Conservation (phyloP, 75 land plant genomes). For the Ceratopteris richardii region DNA sequence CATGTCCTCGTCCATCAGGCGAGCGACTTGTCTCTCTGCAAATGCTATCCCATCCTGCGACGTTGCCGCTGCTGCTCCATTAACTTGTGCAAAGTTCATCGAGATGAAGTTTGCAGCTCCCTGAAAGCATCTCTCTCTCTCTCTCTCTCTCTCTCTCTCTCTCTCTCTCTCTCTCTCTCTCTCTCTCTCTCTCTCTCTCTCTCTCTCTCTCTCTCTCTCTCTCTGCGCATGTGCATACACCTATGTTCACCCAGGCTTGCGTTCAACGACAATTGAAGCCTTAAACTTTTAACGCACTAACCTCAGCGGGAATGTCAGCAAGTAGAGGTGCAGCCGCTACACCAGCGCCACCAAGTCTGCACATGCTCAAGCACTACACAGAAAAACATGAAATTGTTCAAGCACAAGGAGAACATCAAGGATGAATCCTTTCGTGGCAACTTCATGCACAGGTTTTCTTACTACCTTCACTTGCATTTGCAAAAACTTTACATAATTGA, state of each 20-base stretch:
- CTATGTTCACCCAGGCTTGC: no score
- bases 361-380: constrained; percentile 44
- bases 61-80: constrained; percentile 24
- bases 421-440: no score
- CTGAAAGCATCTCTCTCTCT: constrained; percentile 1
- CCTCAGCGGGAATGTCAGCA: constrained; percentile 43
- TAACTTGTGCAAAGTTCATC: constrained; percentile 8
- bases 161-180: no score
- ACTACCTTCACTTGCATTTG: constrained; percentile 91
- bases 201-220: no score
- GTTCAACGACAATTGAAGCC: no score
- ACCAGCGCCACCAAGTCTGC: constrained; percentile 47
- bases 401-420: no score
- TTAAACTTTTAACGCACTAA: constrained; percentile 1
- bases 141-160: neutral
- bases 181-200: no score
- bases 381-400: neutral
- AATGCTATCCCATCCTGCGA: constrained; percentile 44
- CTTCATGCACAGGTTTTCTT: neutral
- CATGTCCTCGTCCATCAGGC: constrained; percentile 94
- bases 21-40: constrained; percentile 80
- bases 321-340: constrained; percentile 36
- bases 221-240: no score
- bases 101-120: constrained; percentile 9
- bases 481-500: constrained; percentile 80